phyloP scores from a whole-genome alignment of 2,329 filamentous ascomycete genomes.

The Lachnellula suecica region DNA sequence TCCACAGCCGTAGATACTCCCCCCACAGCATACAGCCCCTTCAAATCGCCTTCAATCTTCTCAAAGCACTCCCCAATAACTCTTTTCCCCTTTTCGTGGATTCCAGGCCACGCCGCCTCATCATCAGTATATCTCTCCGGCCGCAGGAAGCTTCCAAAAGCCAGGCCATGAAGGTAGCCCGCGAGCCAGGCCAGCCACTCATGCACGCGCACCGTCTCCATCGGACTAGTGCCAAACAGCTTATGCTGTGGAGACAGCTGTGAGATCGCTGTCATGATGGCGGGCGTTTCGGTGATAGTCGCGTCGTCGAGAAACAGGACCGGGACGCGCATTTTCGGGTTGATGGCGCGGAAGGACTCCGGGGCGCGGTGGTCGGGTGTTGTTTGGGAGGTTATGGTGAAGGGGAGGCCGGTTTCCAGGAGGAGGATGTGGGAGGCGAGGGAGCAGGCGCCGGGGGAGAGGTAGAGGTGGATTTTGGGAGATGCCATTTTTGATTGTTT shows the following conservation, averaged over 20 bases:
- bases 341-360: conserved; percentile 25
- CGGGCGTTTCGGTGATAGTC: conserved; percentile 35
- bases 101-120: conserved; percentile 10
- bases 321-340: conserved; percentile 35
- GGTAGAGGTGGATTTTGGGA: too few species aligned
- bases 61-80: conserved; percentile 27
- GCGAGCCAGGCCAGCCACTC: conserved; percentile 39
- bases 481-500: too few species aligned
- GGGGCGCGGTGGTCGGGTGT: conserved; percentile 4
- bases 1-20: conserved; percentile 35
- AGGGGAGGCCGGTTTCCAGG: conserved; percentile 24
- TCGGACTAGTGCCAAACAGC: conserved; percentile 29
- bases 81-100: conserved; percentile 23
- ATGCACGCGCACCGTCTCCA: conserved; percentile 32
- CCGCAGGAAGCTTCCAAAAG: conserved; percentile 28
- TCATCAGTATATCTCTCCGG: conserved; percentile 29
- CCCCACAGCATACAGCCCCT: conserved; percentile 28
- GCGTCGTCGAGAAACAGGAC: conserved; percentile 29
- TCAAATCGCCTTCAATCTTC: conserved; percentile 27
- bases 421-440: conserved; percentile 34
- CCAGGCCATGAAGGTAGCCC: conserved; percentile 32
- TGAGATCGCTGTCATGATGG: conserved; percentile 34
- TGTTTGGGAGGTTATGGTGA: conserved; percentile 17
- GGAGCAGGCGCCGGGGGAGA: conserved; percentile 31
- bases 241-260: conserved; percentile 29